Percentiles rank a stretch among this genome's conserved stretches.
Conservation (phyloP, 2,329 filamentous ascomycete species). For the Alternaria ethzedia region DNA sequence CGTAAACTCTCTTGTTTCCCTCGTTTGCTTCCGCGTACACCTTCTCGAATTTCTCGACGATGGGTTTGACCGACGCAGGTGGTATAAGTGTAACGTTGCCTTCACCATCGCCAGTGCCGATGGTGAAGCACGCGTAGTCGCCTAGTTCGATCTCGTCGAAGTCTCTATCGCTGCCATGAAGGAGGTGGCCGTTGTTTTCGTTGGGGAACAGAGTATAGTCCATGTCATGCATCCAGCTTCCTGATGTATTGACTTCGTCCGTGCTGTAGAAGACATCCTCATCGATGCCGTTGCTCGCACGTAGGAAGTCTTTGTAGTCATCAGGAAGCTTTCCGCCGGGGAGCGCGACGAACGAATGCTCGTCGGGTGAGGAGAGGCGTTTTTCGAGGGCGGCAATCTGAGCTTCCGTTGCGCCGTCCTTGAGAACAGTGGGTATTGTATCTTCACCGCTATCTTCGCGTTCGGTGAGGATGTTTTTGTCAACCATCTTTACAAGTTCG, state of each 20-base stretch:
- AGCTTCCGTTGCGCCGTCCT: not conserved
- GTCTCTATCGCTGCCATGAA: too few species aligned
- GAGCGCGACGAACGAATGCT: too few species aligned
- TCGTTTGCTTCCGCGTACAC: conserved; percentile 2
- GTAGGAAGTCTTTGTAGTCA: conserved; percentile 10
- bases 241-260: not conserved
- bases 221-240: not conserved
- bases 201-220: not conserved
- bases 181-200: too few species aligned
- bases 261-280: not conserved
- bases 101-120: not conserved
- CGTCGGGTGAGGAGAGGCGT: not conserved
- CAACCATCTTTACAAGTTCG: not conserved
- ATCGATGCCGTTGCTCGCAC: conserved; percentile 6
- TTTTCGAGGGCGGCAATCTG: conserved; percentile 2
- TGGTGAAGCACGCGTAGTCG: not conserved
- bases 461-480: not conserved
- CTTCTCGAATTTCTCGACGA: not conserved
- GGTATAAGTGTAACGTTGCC: not conserved
- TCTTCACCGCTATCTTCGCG: not conserved
- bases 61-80: not conserved
- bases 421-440: not conserved
- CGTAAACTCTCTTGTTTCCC: not conserved
- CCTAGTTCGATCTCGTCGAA: too few species aligned
- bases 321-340: not conserved